A percentile compares a stretch with the other conserved stretches of the same genome.
phyloP scores from a whole-genome alignment of 139 green algal genomes.

The Yamagishiella unicocca region DNA sequence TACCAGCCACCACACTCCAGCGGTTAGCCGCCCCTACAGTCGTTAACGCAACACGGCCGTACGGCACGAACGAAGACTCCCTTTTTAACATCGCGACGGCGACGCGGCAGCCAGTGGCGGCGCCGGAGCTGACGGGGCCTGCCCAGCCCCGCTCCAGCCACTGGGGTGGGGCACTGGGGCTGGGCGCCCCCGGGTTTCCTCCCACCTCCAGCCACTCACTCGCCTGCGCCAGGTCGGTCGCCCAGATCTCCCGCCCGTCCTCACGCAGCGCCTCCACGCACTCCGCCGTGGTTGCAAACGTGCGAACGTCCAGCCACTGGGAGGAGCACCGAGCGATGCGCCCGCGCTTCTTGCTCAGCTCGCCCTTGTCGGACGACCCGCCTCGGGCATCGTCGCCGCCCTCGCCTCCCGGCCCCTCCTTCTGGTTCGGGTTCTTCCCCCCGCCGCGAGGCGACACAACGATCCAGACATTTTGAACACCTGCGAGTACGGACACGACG shows the following conservation, averaged over 20 bases:
- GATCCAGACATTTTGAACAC: constrained; percentile 64
- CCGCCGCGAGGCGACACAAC: constrained; percentile 45
- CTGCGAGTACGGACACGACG: not conserved
- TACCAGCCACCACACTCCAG: too few species aligned
- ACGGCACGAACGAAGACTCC: too few species aligned
- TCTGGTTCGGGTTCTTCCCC: not conserved
- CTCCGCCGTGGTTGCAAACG: constrained; percentile 54
- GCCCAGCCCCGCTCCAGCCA: too few species aligned
- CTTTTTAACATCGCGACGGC: too few species aligned
- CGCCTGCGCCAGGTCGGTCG: constrained; percentile 62
- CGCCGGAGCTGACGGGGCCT: too few species aligned
- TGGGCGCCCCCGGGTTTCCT: too few species aligned
- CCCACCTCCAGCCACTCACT: not conserved
- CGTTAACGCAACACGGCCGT: too few species aligned
- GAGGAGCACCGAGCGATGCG: constrained; percentile 31
- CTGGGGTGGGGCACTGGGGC: too few species aligned
- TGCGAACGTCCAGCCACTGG: constrained; percentile 53
- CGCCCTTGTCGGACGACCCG: not conserved
- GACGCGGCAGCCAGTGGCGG: too few species aligned
- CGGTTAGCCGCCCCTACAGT: too few species aligned
- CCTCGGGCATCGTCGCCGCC: not conserved
- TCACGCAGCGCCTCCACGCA: constrained; percentile 50
- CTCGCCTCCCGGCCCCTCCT: not conserved
- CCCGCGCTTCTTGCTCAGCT: constrained; percentile 34
- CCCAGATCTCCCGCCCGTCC: constrained; percentile 60